Conservation (phyloP, 2,329 filamentous ascomycete genomes). For the Colletotrichum cuscutae region DNA sequence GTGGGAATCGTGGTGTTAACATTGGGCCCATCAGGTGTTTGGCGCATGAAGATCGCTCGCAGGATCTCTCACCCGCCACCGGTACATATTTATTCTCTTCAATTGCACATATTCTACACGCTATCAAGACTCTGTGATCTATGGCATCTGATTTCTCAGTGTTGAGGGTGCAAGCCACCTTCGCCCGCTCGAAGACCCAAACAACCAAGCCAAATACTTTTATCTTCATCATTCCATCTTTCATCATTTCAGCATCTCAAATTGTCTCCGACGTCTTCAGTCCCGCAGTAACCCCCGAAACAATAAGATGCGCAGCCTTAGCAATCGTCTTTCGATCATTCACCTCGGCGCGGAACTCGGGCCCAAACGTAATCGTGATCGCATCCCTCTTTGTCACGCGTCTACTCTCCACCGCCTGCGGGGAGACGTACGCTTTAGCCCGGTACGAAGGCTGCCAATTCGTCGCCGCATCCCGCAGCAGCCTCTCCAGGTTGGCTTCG, state of each 20-base stretch:
- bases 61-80: background rate
- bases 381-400: slow-evolving; percentile 10
- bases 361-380: background rate
- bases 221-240: background rate
- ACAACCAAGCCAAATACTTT: background rate
- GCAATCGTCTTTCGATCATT: slow-evolving; percentile 4
- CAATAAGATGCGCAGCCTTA: background rate
- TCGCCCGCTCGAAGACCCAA: background rate
- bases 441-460: background rate
- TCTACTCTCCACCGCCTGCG: background rate
- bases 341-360: slow-evolving; percentile 9
- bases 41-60: background rate
- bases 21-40: background rate
- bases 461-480: background rate
- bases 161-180: no score
- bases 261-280: background rate
- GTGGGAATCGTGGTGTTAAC: background rate
- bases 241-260: background rate
- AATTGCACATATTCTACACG: background rate
- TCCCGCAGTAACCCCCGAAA: background rate
- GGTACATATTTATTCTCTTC: background rate
- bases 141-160: background rate
- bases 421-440: background rate
- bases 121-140: background rate
- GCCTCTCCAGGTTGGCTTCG: background rate